These are phyloP conservation scores for Arabis alpina DNA, from an alignment of 345 rosid species.

Conservation along the genomic window DNA sequence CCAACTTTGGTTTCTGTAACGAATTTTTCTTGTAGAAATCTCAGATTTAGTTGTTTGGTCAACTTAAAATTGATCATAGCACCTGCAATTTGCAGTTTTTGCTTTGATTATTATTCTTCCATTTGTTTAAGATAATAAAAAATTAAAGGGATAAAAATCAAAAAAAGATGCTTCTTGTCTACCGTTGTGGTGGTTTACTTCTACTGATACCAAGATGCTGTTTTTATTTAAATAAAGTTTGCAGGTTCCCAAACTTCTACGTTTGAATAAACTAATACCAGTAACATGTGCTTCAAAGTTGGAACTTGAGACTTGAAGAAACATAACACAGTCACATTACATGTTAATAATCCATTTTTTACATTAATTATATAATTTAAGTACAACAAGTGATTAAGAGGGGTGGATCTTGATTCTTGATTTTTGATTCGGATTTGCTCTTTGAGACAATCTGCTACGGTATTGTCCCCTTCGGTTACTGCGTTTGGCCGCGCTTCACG, in stretches of 20 bases:
- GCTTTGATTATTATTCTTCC: constrained; percentile 47
- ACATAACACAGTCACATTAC: constrained; percentile 34
- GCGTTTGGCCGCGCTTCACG: constrained; percentile 32
- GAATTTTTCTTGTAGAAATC: constrained; percentile 52
- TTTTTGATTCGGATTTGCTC: constrained; percentile 47
- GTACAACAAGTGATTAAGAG: constrained; percentile 36
- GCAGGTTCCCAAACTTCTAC: constrained; percentile 73
- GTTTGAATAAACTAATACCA: constrained; percentile 41
- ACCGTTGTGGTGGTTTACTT: constrained; percentile 67
- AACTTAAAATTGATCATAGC: constrained; percentile 48
- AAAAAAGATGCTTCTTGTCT: constrained; percentile 81
- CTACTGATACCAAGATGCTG: constrained; percentile 88
- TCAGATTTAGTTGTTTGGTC: constrained; percentile 49
- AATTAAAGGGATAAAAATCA: constrained; percentile 42
- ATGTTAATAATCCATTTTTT: constrained; percentile 22
- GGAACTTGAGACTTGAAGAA: constrained; percentile 63
- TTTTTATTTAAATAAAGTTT: constrained; percentile 46
- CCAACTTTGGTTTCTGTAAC: background rate
- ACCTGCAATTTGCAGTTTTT: constrained; percentile 48
- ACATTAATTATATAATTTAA: constrained; percentile 22
- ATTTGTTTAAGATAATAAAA: constrained; percentile 38
- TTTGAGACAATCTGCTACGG: constrained; percentile 40
- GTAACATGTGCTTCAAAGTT: constrained; percentile 50
- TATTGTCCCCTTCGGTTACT: constrained; percentile 43
- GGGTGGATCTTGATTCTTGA: constrained; percentile 39